Base-by-base conservation (phyloP, 345 rosid genomes). In the Clausena lansium region DNA sequence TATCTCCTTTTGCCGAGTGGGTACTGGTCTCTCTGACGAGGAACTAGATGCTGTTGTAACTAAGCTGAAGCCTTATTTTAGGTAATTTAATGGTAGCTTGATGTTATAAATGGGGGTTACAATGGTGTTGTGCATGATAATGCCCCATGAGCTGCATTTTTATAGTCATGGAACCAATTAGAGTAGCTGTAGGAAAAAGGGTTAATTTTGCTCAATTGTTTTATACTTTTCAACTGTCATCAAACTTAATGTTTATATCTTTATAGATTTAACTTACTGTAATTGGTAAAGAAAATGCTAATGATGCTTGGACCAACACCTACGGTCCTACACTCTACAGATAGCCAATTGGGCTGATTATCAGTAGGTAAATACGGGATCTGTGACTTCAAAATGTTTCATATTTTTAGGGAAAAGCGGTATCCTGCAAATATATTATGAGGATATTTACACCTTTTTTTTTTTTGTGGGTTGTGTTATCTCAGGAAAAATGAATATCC, bases 1-100 rank as follows among this genome's bases (percentile, higher is more conserved):
- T 85, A 66, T 92, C 76, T 93, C 99, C 68, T 92, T 95, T 79
- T 93, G 99, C 87, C 90, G 98, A 88, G 98, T 95, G 76, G 99
- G 99, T 80, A 90, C 94, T 54, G 99, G 99, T 58, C 91, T 95
- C 38, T 82, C 98, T 62, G 91, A 92, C 78, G 97, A 95, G 47
- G 99, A 95, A 82, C 93, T 91, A 25, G 84, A 90, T 81, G 86
- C 94, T 80, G 85, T 95, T 84, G 87, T 91, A 13, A 85, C 87
- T 76, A 95, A 95, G 86, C 79, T 95, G 86, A 93, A 93, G 90
- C 98, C 99, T 79, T 87, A 90, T 87, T 91, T 93, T 81, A 95
- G 97, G 99, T 92, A 86, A 30, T 47, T 54, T 70, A 32, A 70
- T 33, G 66, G 33, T 73, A 39, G 69, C 52, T 45, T 59, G 24